Conservation (phyloP, 1,284 basidiomycete genomes). For the Trichosporon asahii region DNA sequence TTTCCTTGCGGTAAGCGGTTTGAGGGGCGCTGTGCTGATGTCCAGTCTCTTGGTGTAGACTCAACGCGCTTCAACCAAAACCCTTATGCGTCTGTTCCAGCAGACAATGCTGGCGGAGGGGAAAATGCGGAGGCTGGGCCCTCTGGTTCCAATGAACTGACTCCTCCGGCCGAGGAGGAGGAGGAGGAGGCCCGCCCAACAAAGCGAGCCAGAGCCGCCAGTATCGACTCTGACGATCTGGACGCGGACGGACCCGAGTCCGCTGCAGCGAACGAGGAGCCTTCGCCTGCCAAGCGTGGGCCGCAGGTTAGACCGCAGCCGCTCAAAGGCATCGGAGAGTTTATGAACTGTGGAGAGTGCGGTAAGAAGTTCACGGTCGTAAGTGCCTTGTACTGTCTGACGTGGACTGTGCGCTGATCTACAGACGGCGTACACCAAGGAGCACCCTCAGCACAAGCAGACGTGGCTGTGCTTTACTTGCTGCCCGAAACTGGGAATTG, state of each 20-base stretch:
- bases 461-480: constrained; percentile 76
- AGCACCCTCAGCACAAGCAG: constrained; percentile 60
- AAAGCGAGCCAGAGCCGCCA: constrained; percentile 44
- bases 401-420: neutral
- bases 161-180: constrained; percentile 4
- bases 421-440: constrained; percentile 78
- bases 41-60: constrained; percentile 49
- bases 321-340: constrained; percentile 70
- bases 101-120: constrained; percentile 17
- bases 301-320: constrained; percentile 43
- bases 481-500: constrained; percentile 66
- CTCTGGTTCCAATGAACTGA: neutral
- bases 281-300: constrained; percentile 10
- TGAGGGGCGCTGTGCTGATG: constrained; percentile 1
- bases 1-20: constrained; percentile 68
- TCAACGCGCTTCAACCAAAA: constrained; percentile 25
- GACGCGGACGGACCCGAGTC: constrained; percentile 50
- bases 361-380: constrained; percentile 84
- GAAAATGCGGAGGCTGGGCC: constrained; percentile 11
- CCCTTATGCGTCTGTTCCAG: neutral
- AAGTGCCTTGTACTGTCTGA: constrained; percentile 44
- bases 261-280: neutral
- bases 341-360: constrained; percentile 78
- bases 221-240: constrained; percentile 64
- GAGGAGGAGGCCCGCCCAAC: constrained; percentile 33